Evolutionary conservation across 768 basidiomycete genomes (phyloP), one percentile per base, ranked within the genome.

Genomic region (Dictyophora rubrovolvata): DNA sequence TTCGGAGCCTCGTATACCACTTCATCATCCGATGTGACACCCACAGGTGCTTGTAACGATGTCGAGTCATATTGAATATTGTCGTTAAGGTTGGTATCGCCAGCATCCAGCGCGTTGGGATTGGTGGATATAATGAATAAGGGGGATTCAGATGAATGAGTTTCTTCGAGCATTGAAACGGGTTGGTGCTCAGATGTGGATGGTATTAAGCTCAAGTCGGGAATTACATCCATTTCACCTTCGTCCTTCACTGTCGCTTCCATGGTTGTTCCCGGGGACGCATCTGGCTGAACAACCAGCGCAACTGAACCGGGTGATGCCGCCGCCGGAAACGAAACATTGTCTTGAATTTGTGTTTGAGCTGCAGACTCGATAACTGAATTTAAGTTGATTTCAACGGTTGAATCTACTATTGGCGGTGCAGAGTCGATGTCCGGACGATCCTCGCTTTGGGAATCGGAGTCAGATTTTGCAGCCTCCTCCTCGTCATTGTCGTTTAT

Each of bases 401-500:
- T 42, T 12, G 42, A 34, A 49, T 21, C 60, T 55, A 2, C 56
- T 54, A 2, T 22, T 48, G 10, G 4, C 2, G 42, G 42, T 4
- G 11, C n/a, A n/a, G 12, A n/a, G 12, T n/a, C 42, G 10, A 14
- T 9, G 2, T 42, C 42, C 14, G 42, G 12, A 42, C n/a, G 42
- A n/a, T 42, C 42, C 42, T 42, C 49, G 18, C 23, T 53, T 17
- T 46, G 49, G 10, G 58, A 58, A 20, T 63, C 65, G 33, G 66
- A 56, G 63, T 64, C 52, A 1, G 47, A 57, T 2, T 63, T 59
- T 16, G 48, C 42, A 7, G 58, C 51, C 2, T 59, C 62, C 37
- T 53, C 35, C 33, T 69, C 75, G 4, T 21, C 10, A 7, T 18
- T 16, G 28, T 28, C 28, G 10, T 14, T 42, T n/a, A 12, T 42